Conservation (phyloP, 176 grass and related monocot species). For the Elaeis guineensis region DNA sequence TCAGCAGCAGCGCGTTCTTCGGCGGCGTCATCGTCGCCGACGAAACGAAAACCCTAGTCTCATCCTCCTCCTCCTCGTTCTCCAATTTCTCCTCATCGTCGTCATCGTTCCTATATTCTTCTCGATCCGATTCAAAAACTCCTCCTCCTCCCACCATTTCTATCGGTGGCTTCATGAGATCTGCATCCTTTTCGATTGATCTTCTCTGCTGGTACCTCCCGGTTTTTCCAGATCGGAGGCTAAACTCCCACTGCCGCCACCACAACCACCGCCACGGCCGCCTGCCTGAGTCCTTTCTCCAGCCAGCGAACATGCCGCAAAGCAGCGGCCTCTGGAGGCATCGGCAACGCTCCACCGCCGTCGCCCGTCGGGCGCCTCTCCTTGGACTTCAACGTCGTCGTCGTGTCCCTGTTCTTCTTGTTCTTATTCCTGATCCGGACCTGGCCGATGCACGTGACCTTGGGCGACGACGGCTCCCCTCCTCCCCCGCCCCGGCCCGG, state of each 20-base stretch:
- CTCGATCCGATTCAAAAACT: no score
- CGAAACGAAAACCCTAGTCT: slow-evolving; percentile 22
- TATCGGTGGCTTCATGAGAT: background rate
- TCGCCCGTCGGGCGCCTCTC: slow-evolving; percentile 7
- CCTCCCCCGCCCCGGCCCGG: slow-evolving; percentile 4
- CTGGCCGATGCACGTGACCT: slow-evolving; percentile 83
- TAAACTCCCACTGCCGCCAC: background rate
- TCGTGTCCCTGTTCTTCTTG: slow-evolving; percentile 15
- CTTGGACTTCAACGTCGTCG: slow-evolving; percentile 7
- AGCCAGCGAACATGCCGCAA: slow-evolving; percentile 39
- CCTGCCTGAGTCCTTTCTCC: background rate
- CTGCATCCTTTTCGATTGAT: background rate
- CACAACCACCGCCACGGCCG: background rate
- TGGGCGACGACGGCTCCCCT: slow-evolving; percentile 59
- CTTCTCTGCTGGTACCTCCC: background rate
- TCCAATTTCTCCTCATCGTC: slow-evolving; percentile 2
- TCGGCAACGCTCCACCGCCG: slow-evolving; percentile 23
- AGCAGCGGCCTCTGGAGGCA: slow-evolving; percentile 55
- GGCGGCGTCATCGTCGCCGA: slow-evolving; percentile 59
- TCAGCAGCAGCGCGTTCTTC: slow-evolving; percentile 90
- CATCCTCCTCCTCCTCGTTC: slow-evolving; percentile 22
- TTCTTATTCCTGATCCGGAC: slow-evolving; percentile 73
- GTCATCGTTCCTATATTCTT: background rate
- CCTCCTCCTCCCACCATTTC: background rate
- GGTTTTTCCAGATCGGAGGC: background rate